Evolutionary conservation across 768 basidiomycete species (phyloP).

Genomic region (Pholiota microspora): DNA sequence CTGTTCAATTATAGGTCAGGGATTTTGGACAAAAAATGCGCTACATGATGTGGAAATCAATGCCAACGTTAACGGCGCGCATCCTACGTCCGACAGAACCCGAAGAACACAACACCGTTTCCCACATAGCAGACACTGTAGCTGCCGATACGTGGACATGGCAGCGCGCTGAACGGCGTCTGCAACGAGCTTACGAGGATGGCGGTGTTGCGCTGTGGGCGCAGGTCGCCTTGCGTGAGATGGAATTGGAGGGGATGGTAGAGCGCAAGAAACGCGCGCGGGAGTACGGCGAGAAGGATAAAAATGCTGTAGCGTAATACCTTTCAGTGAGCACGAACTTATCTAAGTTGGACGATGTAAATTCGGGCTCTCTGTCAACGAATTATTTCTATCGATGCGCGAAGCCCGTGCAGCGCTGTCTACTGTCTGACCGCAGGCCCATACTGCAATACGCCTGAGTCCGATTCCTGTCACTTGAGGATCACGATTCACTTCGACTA

Average conservation of each 20-base stretch:
- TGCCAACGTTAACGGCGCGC: slow-evolving; percentile 48
- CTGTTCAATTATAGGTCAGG: slow-evolving; percentile 36
- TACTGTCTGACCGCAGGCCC: no score
- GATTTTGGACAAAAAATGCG: slow-evolving; percentile 65
- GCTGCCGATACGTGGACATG: slow-evolving; percentile 41
- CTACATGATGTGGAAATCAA: slow-evolving; percentile 36
- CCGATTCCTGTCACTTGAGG: no score
- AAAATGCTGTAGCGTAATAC: neutral
- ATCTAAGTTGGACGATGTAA: no score
- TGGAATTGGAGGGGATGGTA: slow-evolving; percentile 53
- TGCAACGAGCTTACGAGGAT: slow-evolving; percentile 54
- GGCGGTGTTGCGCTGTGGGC: slow-evolving; percentile 60
- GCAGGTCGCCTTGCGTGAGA: slow-evolving; percentile 48
- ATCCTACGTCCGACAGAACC: slow-evolving; percentile 45
- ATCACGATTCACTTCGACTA: no score
- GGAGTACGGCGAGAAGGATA: slow-evolving; percentile 15
- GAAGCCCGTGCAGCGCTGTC: no score
- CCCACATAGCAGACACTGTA: slow-evolving; percentile 13
- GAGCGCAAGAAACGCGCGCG: slow-evolving; percentile 41
- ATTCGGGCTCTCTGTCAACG: no score
- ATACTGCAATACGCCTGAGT: no score
- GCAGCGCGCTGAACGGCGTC: slow-evolving; percentile 51
- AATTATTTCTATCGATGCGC: no score
- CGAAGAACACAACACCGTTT: slow-evolving; percentile 26
- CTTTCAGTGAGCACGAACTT: no score